Percentiles rank a stretch among this genome's conserved stretches.
phyloP scores from a whole-genome alignment of 495 filamentous ascomycete species.

The Penicillium salamii region DNA sequence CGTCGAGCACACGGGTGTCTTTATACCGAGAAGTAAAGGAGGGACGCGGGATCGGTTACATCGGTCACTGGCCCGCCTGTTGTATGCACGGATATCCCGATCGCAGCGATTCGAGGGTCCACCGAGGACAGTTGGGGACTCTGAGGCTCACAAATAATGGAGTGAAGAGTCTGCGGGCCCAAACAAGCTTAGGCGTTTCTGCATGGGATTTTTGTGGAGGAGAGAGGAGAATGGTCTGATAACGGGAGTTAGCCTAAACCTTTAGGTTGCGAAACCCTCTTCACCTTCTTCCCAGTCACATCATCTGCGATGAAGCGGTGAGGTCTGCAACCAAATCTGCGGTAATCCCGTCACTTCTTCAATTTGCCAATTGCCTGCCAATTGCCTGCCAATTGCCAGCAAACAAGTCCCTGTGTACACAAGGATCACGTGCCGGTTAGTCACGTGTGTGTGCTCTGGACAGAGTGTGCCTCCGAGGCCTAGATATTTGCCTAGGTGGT shows the following conservation, averaged over 20 bases:
- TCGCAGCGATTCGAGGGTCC: conserved; percentile 1
- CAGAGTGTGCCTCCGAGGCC: no score
- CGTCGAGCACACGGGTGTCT: not conserved
- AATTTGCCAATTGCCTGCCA: not conserved
- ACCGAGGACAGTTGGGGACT: not conserved
- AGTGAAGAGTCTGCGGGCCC: not conserved
- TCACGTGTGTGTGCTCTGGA: conserved; percentile 2
- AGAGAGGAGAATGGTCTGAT: not conserved
- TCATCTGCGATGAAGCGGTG: conserved; percentile 23
- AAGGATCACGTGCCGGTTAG: not conserved
- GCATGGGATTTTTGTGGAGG: conserved; percentile 2
- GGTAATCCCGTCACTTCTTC: not conserved
- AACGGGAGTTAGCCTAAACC: conserved; percentile 2
- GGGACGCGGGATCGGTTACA: conserved; percentile 6
- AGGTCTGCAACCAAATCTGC: conserved; percentile 2
- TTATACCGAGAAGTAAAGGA: not conserved
- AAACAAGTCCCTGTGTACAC: not conserved
- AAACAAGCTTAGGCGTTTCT: not conserved
- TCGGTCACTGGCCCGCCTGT: conserved; percentile 5
- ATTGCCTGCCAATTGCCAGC: not conserved
- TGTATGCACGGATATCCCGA: conserved; percentile 4
- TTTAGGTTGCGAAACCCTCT: not conserved
- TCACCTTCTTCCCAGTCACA: conserved; percentile 12
- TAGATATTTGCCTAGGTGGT: no score
- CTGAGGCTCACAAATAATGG: not conserved